phyloP scores from a whole-genome alignment of 2,329 filamentous ascomycete species.

The Colletotrichum sp. region DNA sequence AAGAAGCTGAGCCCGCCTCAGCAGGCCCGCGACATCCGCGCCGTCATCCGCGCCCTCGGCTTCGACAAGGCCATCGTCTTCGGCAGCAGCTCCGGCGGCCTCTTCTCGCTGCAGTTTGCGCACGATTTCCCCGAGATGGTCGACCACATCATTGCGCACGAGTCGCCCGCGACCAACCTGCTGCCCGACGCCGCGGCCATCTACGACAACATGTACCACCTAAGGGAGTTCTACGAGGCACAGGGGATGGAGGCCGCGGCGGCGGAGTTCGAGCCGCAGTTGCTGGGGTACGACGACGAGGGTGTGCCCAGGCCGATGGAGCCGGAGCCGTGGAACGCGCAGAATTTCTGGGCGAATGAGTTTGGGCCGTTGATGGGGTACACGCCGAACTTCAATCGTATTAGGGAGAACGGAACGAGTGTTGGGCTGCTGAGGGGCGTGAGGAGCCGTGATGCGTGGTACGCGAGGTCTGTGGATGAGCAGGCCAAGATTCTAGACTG shows the following conservation, averaged over 20 bases:
- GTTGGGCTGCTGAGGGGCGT: constrained; percentile 31
- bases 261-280: constrained; percentile 19
- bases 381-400: constrained; percentile 27
- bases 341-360: constrained; percentile 35
- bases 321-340: constrained; percentile 25
- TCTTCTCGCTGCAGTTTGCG: constrained; percentile 34
- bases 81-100: constrained; percentile 32
- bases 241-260: constrained; percentile 24
- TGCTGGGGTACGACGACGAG: constrained; percentile 31
- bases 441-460: constrained; percentile 30
- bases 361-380: constrained; percentile 24
- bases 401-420: constrained; percentile 28
- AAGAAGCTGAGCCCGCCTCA: constrained; percentile 29
- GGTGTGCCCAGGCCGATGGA: constrained; percentile 22
- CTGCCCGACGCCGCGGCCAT: constrained; percentile 28
- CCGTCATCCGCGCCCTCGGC: constrained; percentile 31
- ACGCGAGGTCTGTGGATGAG: constrained; percentile 28
- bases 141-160: constrained; percentile 34
- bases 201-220: constrained; percentile 26
- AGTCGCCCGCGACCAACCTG: constrained; percentile 28
- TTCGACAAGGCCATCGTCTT: constrained; percentile 30
- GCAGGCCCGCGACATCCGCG: constrained; percentile 33
- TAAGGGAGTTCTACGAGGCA: constrained; percentile 25
- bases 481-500: constrained; percentile 33
- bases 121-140: constrained; percentile 31